A percentile compares a stretch with the other conserved stretches of the same genome.
Evolutionary conservation across 139 green algal species (phyloP).

Genomic region (Tetradesmus lagerheimii): DNA sequence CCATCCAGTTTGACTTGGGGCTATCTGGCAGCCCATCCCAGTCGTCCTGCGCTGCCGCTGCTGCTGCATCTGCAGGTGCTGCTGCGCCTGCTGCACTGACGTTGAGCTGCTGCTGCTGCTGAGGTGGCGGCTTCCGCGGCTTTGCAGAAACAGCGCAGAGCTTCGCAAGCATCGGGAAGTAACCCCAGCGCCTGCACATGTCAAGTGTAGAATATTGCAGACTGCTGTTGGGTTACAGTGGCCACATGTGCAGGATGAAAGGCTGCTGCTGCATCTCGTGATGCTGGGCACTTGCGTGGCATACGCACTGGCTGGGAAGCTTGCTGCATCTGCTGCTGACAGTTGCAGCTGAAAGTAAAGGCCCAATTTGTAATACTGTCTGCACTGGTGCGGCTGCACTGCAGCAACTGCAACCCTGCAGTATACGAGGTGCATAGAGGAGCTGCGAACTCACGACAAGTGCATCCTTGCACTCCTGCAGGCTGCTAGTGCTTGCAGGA

Average conservation of each 20-base stretch:
- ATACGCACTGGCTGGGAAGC: no score
- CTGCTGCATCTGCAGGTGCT: background rate
- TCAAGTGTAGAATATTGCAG: no score
- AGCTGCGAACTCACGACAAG: no score
- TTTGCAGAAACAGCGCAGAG: constrained; percentile 30
- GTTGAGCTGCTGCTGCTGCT: background rate
- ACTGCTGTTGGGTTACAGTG: no score
- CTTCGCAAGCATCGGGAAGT: constrained; percentile 8
- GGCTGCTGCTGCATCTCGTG: background rate
- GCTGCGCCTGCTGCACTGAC: background rate
- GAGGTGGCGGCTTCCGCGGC: background rate
- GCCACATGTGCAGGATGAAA: background rate
- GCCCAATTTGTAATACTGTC: no score
- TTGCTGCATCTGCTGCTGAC: no score
- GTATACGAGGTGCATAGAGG: no score
- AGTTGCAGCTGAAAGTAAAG: no score
- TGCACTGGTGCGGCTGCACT: no score
- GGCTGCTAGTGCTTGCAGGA: background rate
- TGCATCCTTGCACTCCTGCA: no score
- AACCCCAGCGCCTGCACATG: constrained; percentile 42
- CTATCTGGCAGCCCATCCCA: constrained; percentile 12
- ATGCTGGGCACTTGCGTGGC: background rate
- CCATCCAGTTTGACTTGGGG: constrained; percentile 37
- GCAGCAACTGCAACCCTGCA: no score
- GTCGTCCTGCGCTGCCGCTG: background rate